These are phyloP conservation scores for Aspergillus sp. DNA, from an alignment of 2,329 filamentous ascomycete genomes.

Conservation along the genomic window DNA sequence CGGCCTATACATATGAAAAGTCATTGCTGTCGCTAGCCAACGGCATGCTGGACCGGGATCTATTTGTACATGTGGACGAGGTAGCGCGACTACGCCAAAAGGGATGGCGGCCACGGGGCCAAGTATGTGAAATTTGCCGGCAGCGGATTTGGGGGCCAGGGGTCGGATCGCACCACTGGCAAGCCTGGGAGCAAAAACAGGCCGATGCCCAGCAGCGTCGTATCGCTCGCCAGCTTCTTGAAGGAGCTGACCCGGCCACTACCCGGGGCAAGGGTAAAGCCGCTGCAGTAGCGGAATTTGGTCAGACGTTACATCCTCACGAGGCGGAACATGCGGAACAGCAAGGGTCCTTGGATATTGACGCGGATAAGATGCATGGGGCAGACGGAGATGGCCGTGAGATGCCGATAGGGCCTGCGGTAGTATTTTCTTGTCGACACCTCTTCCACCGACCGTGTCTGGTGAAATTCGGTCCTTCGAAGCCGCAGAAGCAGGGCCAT, in stretches of 20 bases:
- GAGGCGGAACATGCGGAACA: conserved; percentile 15
- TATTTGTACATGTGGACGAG: conserved; percentile 79
- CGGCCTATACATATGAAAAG: conserved; percentile 93
- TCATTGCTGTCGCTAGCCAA: conserved; percentile 84
- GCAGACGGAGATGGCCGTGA: conserved; percentile 7
- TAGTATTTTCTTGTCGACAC: conserved; percentile 52
- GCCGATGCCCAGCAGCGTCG: conserved; percentile 32
- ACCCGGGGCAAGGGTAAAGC: conserved; percentile 42
- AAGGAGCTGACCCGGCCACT: conserved; percentile 26
- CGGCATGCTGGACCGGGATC: conserved; percentile 79
- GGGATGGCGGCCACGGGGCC: conserved; percentile 85
- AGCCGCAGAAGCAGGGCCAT: conserved; percentile 10
- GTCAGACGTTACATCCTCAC: conserved; percentile 16
- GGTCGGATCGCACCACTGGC: conserved; percentile 72
- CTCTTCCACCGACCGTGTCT: conserved; percentile 49
- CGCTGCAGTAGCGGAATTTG: conserved; percentile 23
- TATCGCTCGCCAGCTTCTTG: conserved; percentile 28
- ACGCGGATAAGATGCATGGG: conserved; percentile 4
- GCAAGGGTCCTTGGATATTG: conserved; percentile 4
- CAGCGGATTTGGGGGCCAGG: conserved; percentile 86
- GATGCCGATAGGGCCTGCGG: conserved; percentile 27
- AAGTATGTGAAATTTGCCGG: conserved; percentile 83
- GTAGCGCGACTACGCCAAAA: conserved; percentile 73
- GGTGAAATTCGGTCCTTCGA: conserved; percentile 25
- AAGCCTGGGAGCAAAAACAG: conserved; percentile 71